phyloP scores from a whole-genome alignment of 352 stramenopile species.

The Pythium rishiriense region DNA sequence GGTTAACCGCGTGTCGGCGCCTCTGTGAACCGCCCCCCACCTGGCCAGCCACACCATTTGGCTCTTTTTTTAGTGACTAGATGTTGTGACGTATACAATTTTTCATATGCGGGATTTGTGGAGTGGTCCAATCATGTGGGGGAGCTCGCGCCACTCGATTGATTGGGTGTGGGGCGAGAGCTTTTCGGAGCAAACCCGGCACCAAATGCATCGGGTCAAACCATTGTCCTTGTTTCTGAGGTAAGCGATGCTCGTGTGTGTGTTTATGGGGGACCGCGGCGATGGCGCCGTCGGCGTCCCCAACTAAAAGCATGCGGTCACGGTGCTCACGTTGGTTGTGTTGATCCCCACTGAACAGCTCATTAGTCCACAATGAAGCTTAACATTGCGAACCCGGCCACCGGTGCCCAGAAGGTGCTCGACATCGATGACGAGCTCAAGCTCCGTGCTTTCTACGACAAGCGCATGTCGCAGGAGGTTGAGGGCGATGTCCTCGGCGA shows the following conservation, averaged over 20 bases:
- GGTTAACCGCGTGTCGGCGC: slow-evolving; percentile 14
- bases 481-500: slow-evolving; percentile 98
- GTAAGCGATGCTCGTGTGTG: slow-evolving; percentile 22
- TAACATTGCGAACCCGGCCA: slow-evolving; percentile 99
- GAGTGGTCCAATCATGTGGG: slow-evolving; percentile 8
- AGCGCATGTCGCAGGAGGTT: slow-evolving; percentile 99
- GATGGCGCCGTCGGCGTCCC: background rate
- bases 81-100: slow-evolving; percentile 23
- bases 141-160: slow-evolving; percentile 18
- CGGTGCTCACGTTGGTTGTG: slow-evolving; percentile 12
- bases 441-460: slow-evolving; percentile 99
- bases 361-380: slow-evolving; percentile 92
- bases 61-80: slow-evolving; percentile 12
- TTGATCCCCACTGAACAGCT: slow-evolving; percentile 9
- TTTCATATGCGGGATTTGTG: slow-evolving; percentile 18
- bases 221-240: slow-evolving; percentile 44
- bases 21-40: slow-evolving; percentile 16
- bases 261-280: too few species aligned
- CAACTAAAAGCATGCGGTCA: slow-evolving; percentile 2
- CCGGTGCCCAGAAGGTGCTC: slow-evolving; percentile 98
- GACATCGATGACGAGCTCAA: slow-evolving; percentile 99
- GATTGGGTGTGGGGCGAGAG: slow-evolving; percentile 31
- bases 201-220: background rate
- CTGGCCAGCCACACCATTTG: slow-evolving; percentile 15
- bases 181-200: slow-evolving; percentile 1